Evolutionary conservation across 805 yeast genomes (phyloP), one percentile per base, ranked within the genome.

Genomic region (Ogataea methanolica): DNA sequence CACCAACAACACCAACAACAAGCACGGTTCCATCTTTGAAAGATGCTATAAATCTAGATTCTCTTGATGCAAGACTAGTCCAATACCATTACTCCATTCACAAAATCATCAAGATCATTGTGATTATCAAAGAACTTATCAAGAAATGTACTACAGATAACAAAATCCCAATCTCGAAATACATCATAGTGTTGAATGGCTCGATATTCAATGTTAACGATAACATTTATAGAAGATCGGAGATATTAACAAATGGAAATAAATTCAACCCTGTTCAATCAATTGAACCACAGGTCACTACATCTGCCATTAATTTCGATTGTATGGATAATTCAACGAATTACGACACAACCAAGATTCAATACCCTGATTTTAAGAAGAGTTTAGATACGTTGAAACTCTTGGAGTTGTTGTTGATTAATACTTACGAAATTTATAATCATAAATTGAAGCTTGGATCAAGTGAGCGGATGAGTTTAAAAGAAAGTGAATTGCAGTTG

Each of bases 51-150:
- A 51, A 62, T 12, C 50, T 80, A 47, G 78, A 75, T 54, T 67
- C 77, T 2, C 66, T 74, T 42, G 89, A 83, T 53, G 78, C 81
- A 14, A 75, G 75, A 50, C 69, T 80, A 21, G 62, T 83, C 4
- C 87, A 84, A 59, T 84, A 76, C 61, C 75, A 73, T 46, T 79
- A 79, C 55, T 77, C 81, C 9, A 66, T 75, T 3, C 59, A 65
- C 47, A 82, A 81, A 57, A 56, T 82, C 23, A 67, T 67, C 35
- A 62, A 64, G 33, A 60, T 76, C 41, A 54, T 76, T n/a, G 61
- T 54, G 22, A 43, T 58, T 1, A 50, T 74, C 48, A 64, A 48
- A 51, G 57, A 16, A 42, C 53, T 39, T 48, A 53, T 43, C 44
- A 49, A 40, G 47, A 54, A 26, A 46, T 62, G 50, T 14, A 50